Base-by-base conservation (phyloP, 441 rosid species). In the Adansonia madagascariensis region DNA sequence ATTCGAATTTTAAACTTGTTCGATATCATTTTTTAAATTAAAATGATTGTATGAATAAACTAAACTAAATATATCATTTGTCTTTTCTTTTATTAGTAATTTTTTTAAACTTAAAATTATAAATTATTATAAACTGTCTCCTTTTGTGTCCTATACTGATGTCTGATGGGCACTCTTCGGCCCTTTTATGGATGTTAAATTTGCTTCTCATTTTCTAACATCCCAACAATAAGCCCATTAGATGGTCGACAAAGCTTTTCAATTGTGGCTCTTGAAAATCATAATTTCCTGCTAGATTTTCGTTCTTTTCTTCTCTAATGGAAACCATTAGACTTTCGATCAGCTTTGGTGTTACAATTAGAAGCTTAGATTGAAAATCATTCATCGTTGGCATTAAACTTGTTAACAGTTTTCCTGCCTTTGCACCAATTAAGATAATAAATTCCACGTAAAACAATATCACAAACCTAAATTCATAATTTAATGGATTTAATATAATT, bases 271-370 rank as follows among this genome's bases (percentile, higher is more conserved):
- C 41, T 60, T 41, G 12, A 17, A 65, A 39, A 65, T 65, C 70
- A 65, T 8, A 65, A 65, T 12, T 39, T n/a, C 20, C 50, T 65
- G 49, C 71, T 41, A 43, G 71, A 11, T 66, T 66, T 66, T 65
- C 69, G 8, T 64, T 39, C 69, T 64, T 15, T 61, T 35, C 39
- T 35, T 64, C 46, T 64, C 49, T 61, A 17, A 27, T 61, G 43
- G 17, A 4, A 39, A 64, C 47, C 69, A 64, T 64, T 64, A n/a
- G 49, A 17, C 69, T 39, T 64, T 39, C 14, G 14, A 11, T 27
- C 5, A 61, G 6, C 11, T 31, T 11, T 27, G 7, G 17, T 12
- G 31, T 24, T 8, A 15, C 3, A 15, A 41, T 39, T 64, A n/a
- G 3, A 41, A 61, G 43, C 43, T 61, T 61, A 61, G 8, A 15